A percentile compares a stretch with the other conserved stretches of the same genome.
These are phyloP conservation scores for Escovopsis sp. DNA, from an alignment of 2,329 filamentous ascomycete genomes.

Conservation along the genomic window DNA sequence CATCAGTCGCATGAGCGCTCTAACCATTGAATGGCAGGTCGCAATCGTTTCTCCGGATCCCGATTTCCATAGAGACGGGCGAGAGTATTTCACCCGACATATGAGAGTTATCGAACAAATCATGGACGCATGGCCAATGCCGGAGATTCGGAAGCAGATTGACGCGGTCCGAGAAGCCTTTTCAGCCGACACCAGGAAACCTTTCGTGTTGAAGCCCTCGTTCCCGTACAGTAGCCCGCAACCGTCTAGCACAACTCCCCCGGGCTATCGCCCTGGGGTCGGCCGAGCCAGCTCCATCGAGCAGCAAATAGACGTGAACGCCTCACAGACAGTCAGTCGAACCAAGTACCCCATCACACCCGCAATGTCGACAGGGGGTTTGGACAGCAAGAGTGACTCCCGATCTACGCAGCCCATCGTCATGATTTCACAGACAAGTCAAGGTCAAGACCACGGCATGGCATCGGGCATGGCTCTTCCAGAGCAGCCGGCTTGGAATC, in stretches of 20 bases:
- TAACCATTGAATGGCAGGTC: constrained; percentile 38
- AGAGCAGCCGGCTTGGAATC: constrained; percentile 64
- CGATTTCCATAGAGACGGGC: constrained; percentile 68
- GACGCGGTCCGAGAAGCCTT: constrained; percentile 82
- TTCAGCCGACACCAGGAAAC: constrained; percentile 68
- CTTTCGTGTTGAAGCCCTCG: constrained; percentile 75
- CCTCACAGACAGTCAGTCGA: constrained; percentile 50
- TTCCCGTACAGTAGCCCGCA: constrained; percentile 78
- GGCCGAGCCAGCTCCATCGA: constrained; percentile 35
- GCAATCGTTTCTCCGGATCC: constrained; percentile 88
- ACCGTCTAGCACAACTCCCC: constrained; percentile 48
- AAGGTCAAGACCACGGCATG: constrained; percentile 30
- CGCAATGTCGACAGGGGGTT: constrained; percentile 58
- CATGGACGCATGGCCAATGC: constrained; percentile 70
- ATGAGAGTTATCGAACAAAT: constrained; percentile 89
- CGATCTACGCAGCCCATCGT: constrained; percentile 56
- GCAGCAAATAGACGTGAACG: constrained; percentile 37
- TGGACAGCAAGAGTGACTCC: constrained; percentile 66
- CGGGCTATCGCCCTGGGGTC: constrained; percentile 33
- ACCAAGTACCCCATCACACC: constrained; percentile 60
- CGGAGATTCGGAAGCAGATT: constrained; percentile 80
- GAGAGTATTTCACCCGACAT: constrained; percentile 80
- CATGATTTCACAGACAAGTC: constrained; percentile 51
- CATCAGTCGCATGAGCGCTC: neutral
- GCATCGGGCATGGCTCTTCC: constrained; percentile 42